These are phyloP conservation scores for Boletus coccyginus DNA, from an alignment of 768 basidiomycete genomes.

Conservation along the genomic window DNA sequence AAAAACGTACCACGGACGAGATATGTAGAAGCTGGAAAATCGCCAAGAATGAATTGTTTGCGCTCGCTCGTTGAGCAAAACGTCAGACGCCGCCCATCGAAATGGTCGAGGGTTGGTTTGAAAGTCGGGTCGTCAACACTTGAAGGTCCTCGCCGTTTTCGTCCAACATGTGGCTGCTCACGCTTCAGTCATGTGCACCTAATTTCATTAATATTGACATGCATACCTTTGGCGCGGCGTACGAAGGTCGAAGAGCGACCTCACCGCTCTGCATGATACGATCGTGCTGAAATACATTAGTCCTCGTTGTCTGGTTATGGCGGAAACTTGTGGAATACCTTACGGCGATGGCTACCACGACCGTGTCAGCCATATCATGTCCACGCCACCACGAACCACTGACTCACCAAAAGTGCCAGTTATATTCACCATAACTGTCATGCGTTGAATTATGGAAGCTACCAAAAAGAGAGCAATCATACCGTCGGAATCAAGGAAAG, in stretches of 20 bases:
- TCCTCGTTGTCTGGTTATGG: background rate
- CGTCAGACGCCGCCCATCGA: background rate
- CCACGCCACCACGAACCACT: background rate
- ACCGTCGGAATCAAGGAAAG: slow-evolving; percentile 1
- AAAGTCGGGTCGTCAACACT: slow-evolving; percentile 7
- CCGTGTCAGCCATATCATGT: background rate
- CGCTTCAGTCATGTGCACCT: background rate
- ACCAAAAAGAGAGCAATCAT: background rate
- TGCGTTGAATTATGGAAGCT: background rate
- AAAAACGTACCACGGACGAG: no score
- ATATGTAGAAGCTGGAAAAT: no score
- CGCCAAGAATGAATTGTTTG: no score
- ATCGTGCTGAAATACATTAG: slow-evolving; percentile 9
- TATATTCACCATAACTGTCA: slow-evolving; percentile 2
- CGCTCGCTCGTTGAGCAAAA: background rate
- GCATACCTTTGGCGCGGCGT: background rate
- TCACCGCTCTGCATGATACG: slow-evolving; percentile 14
- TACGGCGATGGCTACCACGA: slow-evolving; percentile 1
- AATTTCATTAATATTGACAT: background rate
- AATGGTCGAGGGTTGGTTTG: background rate
- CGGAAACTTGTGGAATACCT: slow-evolving; percentile 1
- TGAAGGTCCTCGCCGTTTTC: background rate
- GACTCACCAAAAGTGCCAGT: slow-evolving; percentile 3
- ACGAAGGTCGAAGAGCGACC: slow-evolving; percentile 8
- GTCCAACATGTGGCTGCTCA: background rate